phyloP scores from a whole-genome alignment of 345 rosid species.

The Anastatica hierochuntica region DNA sequence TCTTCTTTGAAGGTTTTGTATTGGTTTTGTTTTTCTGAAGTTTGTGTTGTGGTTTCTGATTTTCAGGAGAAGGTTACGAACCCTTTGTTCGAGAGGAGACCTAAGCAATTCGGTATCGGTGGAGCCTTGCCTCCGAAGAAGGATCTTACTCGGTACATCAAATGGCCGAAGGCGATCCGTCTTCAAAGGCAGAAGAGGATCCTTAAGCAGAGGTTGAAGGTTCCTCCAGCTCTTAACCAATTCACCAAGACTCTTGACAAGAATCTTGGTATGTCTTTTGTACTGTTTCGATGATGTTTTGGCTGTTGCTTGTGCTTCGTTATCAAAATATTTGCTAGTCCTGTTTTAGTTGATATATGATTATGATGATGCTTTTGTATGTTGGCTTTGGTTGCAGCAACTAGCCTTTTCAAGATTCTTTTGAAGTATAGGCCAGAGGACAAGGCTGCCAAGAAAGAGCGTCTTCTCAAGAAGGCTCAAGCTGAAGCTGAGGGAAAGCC shows the following conservation, averaged over 20 bases:
- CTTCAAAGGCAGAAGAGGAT: constrained; percentile 80
- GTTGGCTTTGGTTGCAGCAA: no score
- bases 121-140: constrained; percentile 86
- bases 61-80: constrained; percentile 55
- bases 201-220: constrained; percentile 75
- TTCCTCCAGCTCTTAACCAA: constrained; percentile 78
- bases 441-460: constrained; percentile 60
- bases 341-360: no score
- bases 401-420: constrained; percentile 46
- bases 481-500: constrained; percentile 63
- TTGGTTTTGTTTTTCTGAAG: no score
- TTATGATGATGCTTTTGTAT: no score
- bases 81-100: constrained; percentile 72
- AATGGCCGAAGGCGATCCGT: no score
- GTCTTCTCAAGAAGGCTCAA: constrained; percentile 53
- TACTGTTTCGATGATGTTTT: no score
- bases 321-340: no score
- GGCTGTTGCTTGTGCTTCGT: no score
- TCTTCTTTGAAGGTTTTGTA: no score
- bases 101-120: constrained; percentile 80
- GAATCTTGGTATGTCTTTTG: constrained; percentile 83
- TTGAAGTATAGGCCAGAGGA: constrained; percentile 68
- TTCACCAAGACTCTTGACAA: constrained; percentile 92
- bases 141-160: constrained; percentile 61
- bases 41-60: no score